Conservation (phyloP, 805 yeast species). For the Wickerhamiella azyma region DNA sequence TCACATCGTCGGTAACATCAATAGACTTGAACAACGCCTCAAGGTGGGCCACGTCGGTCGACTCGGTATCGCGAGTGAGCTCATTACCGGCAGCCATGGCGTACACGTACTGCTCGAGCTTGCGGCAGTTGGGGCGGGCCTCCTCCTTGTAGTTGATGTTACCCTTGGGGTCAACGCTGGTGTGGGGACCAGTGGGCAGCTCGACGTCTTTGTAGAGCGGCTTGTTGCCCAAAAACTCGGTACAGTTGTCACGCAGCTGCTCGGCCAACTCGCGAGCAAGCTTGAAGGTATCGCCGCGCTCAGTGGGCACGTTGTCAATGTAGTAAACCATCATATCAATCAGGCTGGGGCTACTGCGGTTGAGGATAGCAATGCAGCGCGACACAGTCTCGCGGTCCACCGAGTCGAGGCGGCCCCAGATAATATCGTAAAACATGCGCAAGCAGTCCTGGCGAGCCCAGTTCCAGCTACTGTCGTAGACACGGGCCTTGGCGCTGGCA, state of each 20-base stretch:
- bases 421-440: conserved; percentile 86
- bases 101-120: conserved; percentile 85
- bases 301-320: conserved; percentile 70
- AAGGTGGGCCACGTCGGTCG: conserved; percentile 35
- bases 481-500: conserved; percentile 85
- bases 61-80: conserved; percentile 41
- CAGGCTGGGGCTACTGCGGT: conserved; percentile 85
- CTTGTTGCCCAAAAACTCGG: conserved; percentile 59
- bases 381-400: conserved; percentile 93
- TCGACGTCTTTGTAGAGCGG: conserved; percentile 95
- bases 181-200: conserved; percentile 90
- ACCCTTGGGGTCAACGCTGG: conserved; percentile 78
- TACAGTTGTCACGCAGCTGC: conserved; percentile 90
- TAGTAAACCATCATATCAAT: conserved; percentile 95
- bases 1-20: conserved; percentile 16
- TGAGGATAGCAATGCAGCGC: conserved; percentile 95
- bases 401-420: conserved; percentile 80
- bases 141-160: conserved; percentile 72
- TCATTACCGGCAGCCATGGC: conserved; percentile 95
- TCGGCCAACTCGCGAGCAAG: conserved; percentile 82
- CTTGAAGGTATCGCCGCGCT: conserved; percentile 83
- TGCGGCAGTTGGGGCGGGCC: conserved; percentile 81
- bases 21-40: conserved; percentile 20
- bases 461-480: conserved; percentile 96
- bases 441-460: conserved; percentile 98